Evolutionary conservation across 2,329 filamentous ascomycete genomes (phyloP).

Genomic region (Epichloe amarillans): DNA sequence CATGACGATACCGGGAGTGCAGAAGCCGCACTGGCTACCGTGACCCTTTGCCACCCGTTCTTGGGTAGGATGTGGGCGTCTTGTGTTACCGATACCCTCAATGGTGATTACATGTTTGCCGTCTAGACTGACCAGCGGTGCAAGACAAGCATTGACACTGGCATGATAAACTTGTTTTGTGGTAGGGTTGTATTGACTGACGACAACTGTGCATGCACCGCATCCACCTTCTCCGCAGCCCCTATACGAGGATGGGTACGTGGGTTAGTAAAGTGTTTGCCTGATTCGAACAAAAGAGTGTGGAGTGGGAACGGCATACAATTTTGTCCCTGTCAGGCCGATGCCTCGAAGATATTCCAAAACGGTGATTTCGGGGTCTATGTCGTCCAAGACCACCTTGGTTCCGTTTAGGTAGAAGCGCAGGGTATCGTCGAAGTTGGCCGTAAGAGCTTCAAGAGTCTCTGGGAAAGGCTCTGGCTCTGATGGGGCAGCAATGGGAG

Average conservation of each 20-base stretch:
- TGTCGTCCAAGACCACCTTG: constrained; percentile 68
- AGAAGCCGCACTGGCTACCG: constrained; percentile 89
- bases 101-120: constrained; percentile 98
- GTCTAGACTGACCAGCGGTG: constrained; percentile 82
- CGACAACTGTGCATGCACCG: constrained; percentile 88
- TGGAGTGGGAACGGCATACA: constrained; percentile 31
- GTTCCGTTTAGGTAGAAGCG: constrained; percentile 94
- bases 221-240: constrained; percentile 95
- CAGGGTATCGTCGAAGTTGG: constrained; percentile 72
- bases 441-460: constrained; percentile 42
- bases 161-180: constrained; percentile 92
- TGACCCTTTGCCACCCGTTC: constrained; percentile 84
- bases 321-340: constrained; percentile 87
- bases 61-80: constrained; percentile 77
- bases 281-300: neutral
- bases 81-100: constrained; percentile 83
- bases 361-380: constrained; percentile 84
- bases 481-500: constrained; percentile 41
- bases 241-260: constrained; percentile 18
- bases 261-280: neutral
- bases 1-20: constrained; percentile 96
- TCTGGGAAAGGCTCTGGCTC: constrained; percentile 24
- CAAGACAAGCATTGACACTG: constrained; percentile 89
- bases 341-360: constrained; percentile 88
- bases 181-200: constrained; percentile 87